Base-by-base conservation (phyloP, 805 yeast genomes). In the Barnettozyma wickerhamii region DNA sequence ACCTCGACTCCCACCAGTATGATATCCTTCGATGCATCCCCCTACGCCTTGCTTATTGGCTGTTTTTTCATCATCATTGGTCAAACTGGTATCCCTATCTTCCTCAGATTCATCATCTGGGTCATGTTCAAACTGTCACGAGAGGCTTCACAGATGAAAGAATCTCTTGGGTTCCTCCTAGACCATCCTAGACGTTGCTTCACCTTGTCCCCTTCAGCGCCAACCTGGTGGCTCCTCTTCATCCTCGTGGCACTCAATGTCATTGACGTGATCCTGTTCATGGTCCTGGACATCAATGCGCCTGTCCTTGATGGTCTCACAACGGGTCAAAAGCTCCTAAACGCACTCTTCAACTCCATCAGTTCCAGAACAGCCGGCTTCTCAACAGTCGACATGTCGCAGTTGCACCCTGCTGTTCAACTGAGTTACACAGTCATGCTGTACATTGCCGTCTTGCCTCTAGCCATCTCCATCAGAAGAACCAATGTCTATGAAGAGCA, bases 401-500 rank as follows among this genome's bases (percentile, higher is more conserved):
- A 61, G 31, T 68, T 93, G 33, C 93, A 89, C 55, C 93, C 97
- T 0, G 95, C 96, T 0, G 86, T 91, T 37, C 96, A 89, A 61
- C 95, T 93, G 21, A 80, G 93, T 52, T 93, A 93, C 60, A 74
- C 88, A 80, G 74, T 93, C 45, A 91, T 93, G 98, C 93, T 93
- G 99, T 93, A 93, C 65, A 89, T 93, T 20, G 90, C 98, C 13
- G 97, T 91, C 33, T 71, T 90, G 58, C 99, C 99, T 1, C 68
- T 93, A 52, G 99, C 99, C 24, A 93, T 93, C 49, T 87, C 96
- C 29, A 89, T 93, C 47, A 79, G 99, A 66, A 77, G 97, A 60
- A 93, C 99, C 15, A 93, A 93, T 60, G 99, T 93, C 41, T 93
- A 93, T 65, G 99, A 93, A 60, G 99, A 93, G 56, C 98, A 89